These are phyloP conservation scores for Tremellales sp. DNA, from an alignment of 1,284 basidiomycete genomes.

Conservation along the genomic window DNA sequence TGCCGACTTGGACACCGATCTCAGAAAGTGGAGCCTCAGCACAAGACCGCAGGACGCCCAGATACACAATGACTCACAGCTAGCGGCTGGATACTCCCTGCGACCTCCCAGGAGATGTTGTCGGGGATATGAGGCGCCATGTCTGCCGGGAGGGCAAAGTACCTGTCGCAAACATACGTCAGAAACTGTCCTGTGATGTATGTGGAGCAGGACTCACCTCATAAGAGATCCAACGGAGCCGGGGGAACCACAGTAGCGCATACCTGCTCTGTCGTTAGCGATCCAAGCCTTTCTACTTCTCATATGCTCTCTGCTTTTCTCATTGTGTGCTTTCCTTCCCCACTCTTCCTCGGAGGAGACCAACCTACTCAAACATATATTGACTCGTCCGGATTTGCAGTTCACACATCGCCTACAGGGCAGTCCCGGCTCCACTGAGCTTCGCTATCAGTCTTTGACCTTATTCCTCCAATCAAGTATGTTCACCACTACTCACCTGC, in stretches of 20 bases:
- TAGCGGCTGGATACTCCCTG: conserved; percentile 77
- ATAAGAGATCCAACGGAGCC: conserved; percentile 41
- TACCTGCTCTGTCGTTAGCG: conserved; percentile 14
- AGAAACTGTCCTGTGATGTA: not conserved
- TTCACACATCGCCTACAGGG: conserved; percentile 48
- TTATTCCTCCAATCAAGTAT: not conserved
- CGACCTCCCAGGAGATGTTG: conserved; percentile 50
- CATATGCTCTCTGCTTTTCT: no score
- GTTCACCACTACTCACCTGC: conserved; percentile 37
- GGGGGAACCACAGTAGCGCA: conserved; percentile 41
- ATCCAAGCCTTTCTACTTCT: not conserved
- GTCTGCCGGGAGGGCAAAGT: conserved; percentile 42
- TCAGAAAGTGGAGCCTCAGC: conserved; percentile 3
- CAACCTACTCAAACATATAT: conserved; percentile 49
- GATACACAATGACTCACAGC: conserved; percentile 56
- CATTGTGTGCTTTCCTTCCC: no score
- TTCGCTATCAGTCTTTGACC: not conserved
- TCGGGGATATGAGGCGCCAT: conserved; percentile 49
- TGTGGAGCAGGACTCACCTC: conserved; percentile 13
- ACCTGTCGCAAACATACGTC: conserved; percentile 13
- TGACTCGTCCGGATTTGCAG: conserved; percentile 67
- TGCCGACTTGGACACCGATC: conserved; percentile 44
- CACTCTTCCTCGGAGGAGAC: no score
- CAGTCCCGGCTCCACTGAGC: conserved; percentile 57
- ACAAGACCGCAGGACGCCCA: not conserved